Evolutionary conservation across 2,329 filamentous ascomycete species (phyloP).

Genomic region (Penicillium corylophilum): DNA sequence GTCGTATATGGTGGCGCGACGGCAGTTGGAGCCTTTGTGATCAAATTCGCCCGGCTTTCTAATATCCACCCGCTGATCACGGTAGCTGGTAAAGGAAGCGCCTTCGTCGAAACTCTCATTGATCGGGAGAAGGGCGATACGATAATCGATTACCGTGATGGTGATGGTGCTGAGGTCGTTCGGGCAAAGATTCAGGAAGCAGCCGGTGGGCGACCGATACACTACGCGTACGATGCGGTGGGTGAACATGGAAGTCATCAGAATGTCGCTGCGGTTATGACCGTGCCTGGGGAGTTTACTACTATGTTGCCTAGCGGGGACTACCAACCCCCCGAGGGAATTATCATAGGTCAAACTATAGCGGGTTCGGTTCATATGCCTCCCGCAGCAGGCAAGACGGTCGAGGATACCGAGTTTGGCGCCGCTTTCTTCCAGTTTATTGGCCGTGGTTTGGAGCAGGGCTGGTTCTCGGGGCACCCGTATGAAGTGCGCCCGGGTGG

Average conservation of each 20-base stretch:
- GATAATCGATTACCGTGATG: slow-evolving; percentile 61
- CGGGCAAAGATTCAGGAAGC: slow-evolving; percentile 44
- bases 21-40: slow-evolving; percentile 58
- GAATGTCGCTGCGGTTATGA: slow-evolving; percentile 49
- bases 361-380: slow-evolving; percentile 28
- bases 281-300: slow-evolving; percentile 37
- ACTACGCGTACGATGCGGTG: slow-evolving; percentile 59
- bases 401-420: slow-evolving; percentile 45
- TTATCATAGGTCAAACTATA: slow-evolving; percentile 40
- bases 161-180: slow-evolving; percentile 56
- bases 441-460: slow-evolving; percentile 48
- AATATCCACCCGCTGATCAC: slow-evolving; percentile 63
- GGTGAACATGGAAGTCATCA: slow-evolving; percentile 52
- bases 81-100: slow-evolving; percentile 54
- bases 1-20: slow-evolving; percentile 53
- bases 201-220: slow-evolving; percentile 40
- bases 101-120: slow-evolving; percentile 55
- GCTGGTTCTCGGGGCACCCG: slow-evolving; percentile 53
- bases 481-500: slow-evolving; percentile 54
- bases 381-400: slow-evolving; percentile 20
- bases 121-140: slow-evolving; percentile 56
- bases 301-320: slow-evolving; percentile 48
- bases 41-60: slow-evolving; percentile 55
- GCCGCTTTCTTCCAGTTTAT: slow-evolving; percentile 48
- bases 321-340: slow-evolving; percentile 39